Base-by-base conservation (phyloP, 148 eudicot species). In the Vaccinium darrowii region DNA sequence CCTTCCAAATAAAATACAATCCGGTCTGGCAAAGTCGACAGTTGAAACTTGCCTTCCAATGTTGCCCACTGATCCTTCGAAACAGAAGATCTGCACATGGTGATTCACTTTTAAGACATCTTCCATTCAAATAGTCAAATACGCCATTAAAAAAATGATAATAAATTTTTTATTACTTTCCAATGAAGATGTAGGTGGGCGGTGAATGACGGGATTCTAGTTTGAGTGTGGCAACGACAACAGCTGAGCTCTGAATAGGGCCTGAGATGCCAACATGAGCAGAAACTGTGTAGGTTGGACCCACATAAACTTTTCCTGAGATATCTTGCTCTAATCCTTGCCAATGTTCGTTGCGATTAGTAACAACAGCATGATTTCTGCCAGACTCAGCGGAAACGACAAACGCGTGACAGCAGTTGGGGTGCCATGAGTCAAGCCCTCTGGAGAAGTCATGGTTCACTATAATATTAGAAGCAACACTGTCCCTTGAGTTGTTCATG, bases 291-390 rank as follows among this genome's bases (percentile, higher is more conserved):
- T 91, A 97, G 7, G 92, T 85, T 9, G 84, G 86, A 76, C 91
- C 93, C 13, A 88, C 86, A 33, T 84, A 84, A 72, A 95, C 91
- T 84, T 90, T 89, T 84, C 82, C 82, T 1, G 99, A 93, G 81
- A 95, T 93, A 81, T 97, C 98, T 84, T 95, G 96, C 81, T 94
- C 95, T 86, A 97, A 85, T 47, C 97, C 94, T 81, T 94, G 97
- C 98, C 98, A 95, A 67, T 84, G 82, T 82, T 93, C 88, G 30
- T 30, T 93, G 80, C 98, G 93, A 81, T 92, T 87, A 23, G 93
- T 92, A 53, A 93, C 81, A 60, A 90, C 89, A 60, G 90, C 99
- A 91, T 91, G 90, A 27, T 71, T 86, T 18, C 90, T 85, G 65
- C 81, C 88, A 57, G 83, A 81, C 73, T 88, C 91, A n/a, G 92